Evolutionary conservation across 768 basidiomycete genomes (phyloP).

Genomic region (Rhizopogon roseolus): DNA sequence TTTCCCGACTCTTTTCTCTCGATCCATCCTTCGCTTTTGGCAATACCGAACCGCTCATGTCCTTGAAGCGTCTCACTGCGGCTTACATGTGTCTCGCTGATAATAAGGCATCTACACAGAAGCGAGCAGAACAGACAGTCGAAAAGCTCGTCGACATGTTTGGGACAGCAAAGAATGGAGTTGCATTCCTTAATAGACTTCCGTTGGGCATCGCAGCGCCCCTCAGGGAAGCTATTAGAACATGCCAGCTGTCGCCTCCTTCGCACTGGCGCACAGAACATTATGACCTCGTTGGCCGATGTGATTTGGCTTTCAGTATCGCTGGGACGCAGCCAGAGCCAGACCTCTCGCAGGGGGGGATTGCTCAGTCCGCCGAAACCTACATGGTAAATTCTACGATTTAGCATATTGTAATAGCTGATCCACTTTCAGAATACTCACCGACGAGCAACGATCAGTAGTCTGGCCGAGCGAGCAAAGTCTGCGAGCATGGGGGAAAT

Average conservation of each 20-base stretch:
- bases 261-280: slow-evolving; percentile 58
- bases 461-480: slow-evolving; percentile 47
- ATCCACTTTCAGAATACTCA: slow-evolving; percentile 39
- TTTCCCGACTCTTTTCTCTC: slow-evolving; percentile 44
- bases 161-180: slow-evolving; percentile 34
- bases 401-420: background rate
- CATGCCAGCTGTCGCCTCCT: slow-evolving; percentile 76
- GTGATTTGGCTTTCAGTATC: slow-evolving; percentile 27
- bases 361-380: slow-evolving; percentile 26
- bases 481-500: slow-evolving; percentile 49
- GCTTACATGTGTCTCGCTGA: slow-evolving; percentile 62
- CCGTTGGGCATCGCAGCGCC: slow-evolving; percentile 74
- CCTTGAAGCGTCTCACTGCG: slow-evolving; percentile 47
- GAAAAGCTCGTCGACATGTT: slow-evolving; percentile 43
- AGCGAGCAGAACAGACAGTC: slow-evolving; percentile 65
- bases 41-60: slow-evolving; percentile 50
- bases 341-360: slow-evolving; percentile 21
- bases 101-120: slow-evolving; percentile 44
- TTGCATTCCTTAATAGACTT: slow-evolving; percentile 47
- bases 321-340: slow-evolving; percentile 25
- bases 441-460: slow-evolving; percentile 46
- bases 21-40: slow-evolving; percentile 60
- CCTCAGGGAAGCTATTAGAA: slow-evolving; percentile 77
- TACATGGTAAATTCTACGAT: slow-evolving; percentile 20
- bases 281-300: slow-evolving; percentile 27